Evolutionary conservation across 83 land plant genomes (phyloP).

Genomic region (Thuja plicata): DNA sequence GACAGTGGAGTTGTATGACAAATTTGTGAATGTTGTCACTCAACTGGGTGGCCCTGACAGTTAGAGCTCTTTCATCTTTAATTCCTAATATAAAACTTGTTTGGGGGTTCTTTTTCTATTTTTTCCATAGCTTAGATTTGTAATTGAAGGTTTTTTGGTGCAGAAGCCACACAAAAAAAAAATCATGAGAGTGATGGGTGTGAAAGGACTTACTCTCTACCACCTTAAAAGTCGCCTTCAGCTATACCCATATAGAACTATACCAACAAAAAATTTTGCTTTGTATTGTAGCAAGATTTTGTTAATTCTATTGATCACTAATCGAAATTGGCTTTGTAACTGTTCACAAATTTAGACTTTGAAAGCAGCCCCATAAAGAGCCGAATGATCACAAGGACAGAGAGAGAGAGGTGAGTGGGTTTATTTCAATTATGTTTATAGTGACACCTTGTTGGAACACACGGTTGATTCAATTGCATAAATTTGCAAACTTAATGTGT

Average conservation of each 20-base stretch:
- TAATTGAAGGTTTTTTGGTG: neutral
- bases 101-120: neutral
- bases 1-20: slow-evolving; percentile 87
- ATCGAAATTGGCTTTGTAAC: neutral
- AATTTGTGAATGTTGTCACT: slow-evolving; percentile 82
- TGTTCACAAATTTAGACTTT: slow-evolving; percentile 17
- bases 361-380: slow-evolving; percentile 20
- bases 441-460: neutral
- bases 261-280: neutral
- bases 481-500: neutral
- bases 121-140: neutral
- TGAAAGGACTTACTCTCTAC: slow-evolving; percentile 47
- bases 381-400: slow-evolving; percentile 15
- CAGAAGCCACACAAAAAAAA: slow-evolving; percentile 51
- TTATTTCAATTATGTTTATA: neutral
- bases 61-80: slow-evolving; percentile 32
- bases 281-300: neutral
- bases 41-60: slow-evolving; percentile 89
- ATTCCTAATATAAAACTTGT: neutral
- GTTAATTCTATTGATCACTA: neutral
- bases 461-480: neutral
- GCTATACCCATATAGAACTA: slow-evolving; percentile 13
- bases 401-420: slow-evolving; percentile 14
- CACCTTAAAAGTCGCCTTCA: slow-evolving; percentile 51
- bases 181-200: slow-evolving; percentile 40